Conservation (phyloP, 2,329 filamentous ascomycete species). For the Aspergillus pseudoglaucus region DNA sequence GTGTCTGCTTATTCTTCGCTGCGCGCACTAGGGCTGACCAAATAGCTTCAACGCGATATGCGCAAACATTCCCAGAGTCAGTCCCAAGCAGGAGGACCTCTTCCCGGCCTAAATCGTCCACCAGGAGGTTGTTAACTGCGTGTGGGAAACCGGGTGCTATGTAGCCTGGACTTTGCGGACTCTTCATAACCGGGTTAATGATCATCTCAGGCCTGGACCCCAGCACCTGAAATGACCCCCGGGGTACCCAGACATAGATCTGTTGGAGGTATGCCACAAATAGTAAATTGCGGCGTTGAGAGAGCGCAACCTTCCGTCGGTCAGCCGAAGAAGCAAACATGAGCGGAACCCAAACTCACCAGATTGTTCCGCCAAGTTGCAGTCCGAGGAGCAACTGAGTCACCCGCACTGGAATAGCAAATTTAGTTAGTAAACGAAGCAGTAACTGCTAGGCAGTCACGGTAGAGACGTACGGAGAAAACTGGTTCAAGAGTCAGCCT, state of each 20-base stretch:
- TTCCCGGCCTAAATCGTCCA: constrained; percentile 61
- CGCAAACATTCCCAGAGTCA: constrained; percentile 70
- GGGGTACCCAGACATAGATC: constrained; percentile 41
- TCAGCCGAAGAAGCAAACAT: constrained; percentile 4
- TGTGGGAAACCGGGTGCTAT: constrained; percentile 51
- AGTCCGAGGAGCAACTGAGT: constrained; percentile 23
- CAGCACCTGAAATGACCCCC: constrained; percentile 35
- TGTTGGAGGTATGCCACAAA: constrained; percentile 37
- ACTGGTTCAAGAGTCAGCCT: constrained; percentile 8
- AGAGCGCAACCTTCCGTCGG: constrained; percentile 32
- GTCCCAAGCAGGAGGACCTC: constrained; percentile 64
- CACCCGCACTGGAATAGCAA: constrained; percentile 17
- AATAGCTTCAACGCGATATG: constrained; percentile 57
- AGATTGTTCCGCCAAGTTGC: constrained; percentile 41
- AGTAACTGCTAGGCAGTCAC: not conserved
- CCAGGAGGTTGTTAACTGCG: constrained; percentile 61
- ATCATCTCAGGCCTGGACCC: constrained; percentile 34
- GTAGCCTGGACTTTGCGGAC: constrained; percentile 43
- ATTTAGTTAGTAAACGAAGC: not conserved
- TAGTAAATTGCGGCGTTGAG: constrained; percentile 42
- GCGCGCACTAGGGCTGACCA: constrained; percentile 39
- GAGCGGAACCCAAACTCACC: constrained; percentile 18
- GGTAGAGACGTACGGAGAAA: constrained; percentile 9
- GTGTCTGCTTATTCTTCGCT: constrained; percentile 10
- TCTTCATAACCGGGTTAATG: constrained; percentile 37